Conservation (phyloP, 116 monocot genomes). For the Dioscorea cayenensis region DNA sequence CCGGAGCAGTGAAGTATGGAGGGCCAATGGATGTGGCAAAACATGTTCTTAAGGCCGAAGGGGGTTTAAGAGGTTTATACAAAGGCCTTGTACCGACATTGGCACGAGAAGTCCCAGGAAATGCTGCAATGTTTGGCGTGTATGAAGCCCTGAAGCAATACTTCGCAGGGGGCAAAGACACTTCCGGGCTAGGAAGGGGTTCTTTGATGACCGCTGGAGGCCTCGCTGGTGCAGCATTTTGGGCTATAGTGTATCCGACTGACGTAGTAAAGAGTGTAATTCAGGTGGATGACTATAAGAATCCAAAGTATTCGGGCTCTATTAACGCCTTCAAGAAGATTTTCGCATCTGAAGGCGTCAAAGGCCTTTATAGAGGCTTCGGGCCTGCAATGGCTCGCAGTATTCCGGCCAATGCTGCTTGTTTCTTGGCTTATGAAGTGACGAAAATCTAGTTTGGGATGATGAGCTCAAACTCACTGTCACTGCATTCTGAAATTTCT, state of each 20-base stretch:
- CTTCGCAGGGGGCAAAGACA: constrained; percentile 70
- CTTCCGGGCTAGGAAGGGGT: constrained; percentile 65
- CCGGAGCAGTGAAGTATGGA: constrained; percentile 56
- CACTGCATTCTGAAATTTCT: neutral
- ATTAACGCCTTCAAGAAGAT: constrained; percentile 81
- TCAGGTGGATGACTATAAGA: constrained; percentile 80
- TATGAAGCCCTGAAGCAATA: constrained; percentile 73
- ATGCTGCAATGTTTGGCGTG: constrained; percentile 85
- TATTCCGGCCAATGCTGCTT: constrained; percentile 87
- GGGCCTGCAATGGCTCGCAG: constrained; percentile 94
- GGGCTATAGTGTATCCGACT: constrained; percentile 72
- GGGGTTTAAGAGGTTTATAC: constrained; percentile 65
- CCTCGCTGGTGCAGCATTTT: constrained; percentile 71
- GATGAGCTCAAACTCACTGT: constrained; percentile 17
- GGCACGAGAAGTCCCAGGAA: constrained; percentile 79
- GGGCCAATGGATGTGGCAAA: constrained; percentile 90
- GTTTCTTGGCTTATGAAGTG: constrained; percentile 89
- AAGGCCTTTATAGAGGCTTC: constrained; percentile 87
- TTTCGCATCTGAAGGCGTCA: constrained; percentile 63
- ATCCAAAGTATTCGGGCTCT: constrained; percentile 72
- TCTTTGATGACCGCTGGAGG: constrained; percentile 79
- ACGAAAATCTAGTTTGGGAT: constrained; percentile 63
- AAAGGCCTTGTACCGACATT: constrained; percentile 80
- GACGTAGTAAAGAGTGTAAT: constrained; percentile 89
- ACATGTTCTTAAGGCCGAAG: constrained; percentile 78